Conservation (phyloP, 2,329 filamentous ascomycete species). For the Fusarium redolens region DNA sequence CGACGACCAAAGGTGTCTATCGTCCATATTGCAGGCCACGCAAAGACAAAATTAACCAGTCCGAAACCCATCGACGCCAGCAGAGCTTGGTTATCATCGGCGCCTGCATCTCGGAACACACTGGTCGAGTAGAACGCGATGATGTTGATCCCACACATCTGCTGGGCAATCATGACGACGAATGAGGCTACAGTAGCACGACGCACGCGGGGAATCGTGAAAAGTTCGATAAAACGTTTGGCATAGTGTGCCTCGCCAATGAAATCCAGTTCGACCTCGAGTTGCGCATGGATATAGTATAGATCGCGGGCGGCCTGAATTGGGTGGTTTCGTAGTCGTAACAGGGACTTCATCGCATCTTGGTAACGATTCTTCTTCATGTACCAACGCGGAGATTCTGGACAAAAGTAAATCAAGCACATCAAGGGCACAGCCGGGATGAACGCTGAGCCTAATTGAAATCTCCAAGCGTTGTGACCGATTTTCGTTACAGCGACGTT, state of each 20-base stretch:
- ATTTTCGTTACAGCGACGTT: conserved; percentile 62
- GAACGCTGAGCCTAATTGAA: conserved; percentile 73
- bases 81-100: conserved; percentile 65
- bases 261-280: conserved; percentile 68
- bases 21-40: conserved; percentile 68
- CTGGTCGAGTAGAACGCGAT: conserved; percentile 81
- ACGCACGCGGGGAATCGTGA: conserved; percentile 75
- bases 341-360: conserved; percentile 68
- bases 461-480: conserved; percentile 63
- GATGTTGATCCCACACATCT: conserved; percentile 78
- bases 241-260: conserved; percentile 66
- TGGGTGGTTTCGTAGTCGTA: conserved; percentile 62
- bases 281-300: conserved; percentile 73
- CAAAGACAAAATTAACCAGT: conserved; percentile 68
- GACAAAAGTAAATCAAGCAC: conserved; percentile 72
- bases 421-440: conserved; percentile 68
- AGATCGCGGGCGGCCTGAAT: conserved; percentile 71
- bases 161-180: conserved; percentile 82
- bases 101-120: conserved; percentile 68
- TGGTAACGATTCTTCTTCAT: conserved; percentile 73
- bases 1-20: conserved; percentile 69
- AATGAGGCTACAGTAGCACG: conserved; percentile 81
- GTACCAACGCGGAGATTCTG: conserved; percentile 73
- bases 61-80: conserved; percentile 69
- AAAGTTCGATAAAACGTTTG: conserved; percentile 72